Percentiles rank a stretch among this genome's conserved stretches.
These are phyloP conservation scores for Clitopilus hobsonii DNA, from an alignment of 768 basidiomycete genomes.

Conservation along the genomic window DNA sequence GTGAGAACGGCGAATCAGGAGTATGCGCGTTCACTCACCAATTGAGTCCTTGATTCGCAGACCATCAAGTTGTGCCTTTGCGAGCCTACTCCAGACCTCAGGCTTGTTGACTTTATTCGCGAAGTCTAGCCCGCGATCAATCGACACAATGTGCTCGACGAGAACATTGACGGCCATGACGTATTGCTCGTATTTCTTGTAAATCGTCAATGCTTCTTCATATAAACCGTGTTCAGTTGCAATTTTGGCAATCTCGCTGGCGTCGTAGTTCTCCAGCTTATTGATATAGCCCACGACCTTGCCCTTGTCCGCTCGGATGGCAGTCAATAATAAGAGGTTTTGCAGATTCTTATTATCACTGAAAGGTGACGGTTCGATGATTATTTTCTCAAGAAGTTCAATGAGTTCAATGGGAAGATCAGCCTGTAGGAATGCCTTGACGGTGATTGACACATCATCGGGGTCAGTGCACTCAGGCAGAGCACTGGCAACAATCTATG, in stretches of 20 bases:
- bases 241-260: conserved; percentile 92
- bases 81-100: conserved; percentile 95
- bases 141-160: conserved; percentile 96
- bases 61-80: conserved; percentile 98
- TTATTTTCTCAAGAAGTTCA: conserved; percentile 96
- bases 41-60: conserved; percentile 98
- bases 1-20: no score
- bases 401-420: conserved; percentile 97
- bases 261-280: conserved; percentile 94
- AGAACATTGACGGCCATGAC: conserved; percentile 95
- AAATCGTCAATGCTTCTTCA: conserved; percentile 96
- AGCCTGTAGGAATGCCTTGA: conserved; percentile 96
- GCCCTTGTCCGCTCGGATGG: conserved; percentile 96
- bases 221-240: conserved; percentile 93
- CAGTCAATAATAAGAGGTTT: conserved; percentile 90
- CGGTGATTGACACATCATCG: conserved; percentile 96
- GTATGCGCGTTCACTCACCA: conserved; percentile 42
- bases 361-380: conserved; percentile 96
- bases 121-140: conserved; percentile 94
- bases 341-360: conserved; percentile 96
- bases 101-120: conserved; percentile 96
- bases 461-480: conserved; percentile 96
- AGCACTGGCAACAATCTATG: conserved; percentile 89
- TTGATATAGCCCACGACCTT: conserved; percentile 98
- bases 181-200: conserved; percentile 96